These are phyloP conservation scores for Paramecium pentaurelia DNA, from an alignment of 73 alveolate genomes.

Conservation along the genomic window DNA sequence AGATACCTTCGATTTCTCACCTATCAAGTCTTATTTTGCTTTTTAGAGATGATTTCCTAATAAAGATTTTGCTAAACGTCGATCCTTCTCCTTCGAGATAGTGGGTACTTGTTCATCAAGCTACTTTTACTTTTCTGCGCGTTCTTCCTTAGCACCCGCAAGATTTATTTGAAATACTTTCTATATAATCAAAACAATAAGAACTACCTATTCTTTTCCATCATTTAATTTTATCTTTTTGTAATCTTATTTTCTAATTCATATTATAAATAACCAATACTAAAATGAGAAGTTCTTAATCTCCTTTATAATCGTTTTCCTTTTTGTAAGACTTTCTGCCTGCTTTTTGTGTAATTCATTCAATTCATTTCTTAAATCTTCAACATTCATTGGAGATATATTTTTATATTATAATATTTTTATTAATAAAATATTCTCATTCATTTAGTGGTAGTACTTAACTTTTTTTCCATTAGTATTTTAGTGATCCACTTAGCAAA, in stretches of 20 bases:
- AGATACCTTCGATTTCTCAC: background rate
- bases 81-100: background rate
- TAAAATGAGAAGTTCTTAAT: background rate
- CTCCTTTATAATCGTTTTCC: background rate
- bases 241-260: background rate
- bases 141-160: constrained; percentile 20
- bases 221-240: background rate
- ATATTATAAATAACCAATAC: background rate
- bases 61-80: background rate
- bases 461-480: background rate
- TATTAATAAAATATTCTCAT: background rate
- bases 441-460: background rate
- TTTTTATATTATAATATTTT: background rate
- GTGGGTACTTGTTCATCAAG: constrained; percentile 40
- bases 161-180: background rate
- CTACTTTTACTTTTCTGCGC: constrained; percentile 51
- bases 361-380: background rate
- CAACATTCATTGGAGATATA: constrained; percentile 22
- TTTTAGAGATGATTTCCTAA: background rate
- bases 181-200: background rate
- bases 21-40: background rate
- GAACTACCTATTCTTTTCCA: background rate
- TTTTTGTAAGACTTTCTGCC: background rate
- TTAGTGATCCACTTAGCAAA: background rate
- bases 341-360: background rate